Evolutionary conservation across 352 stramenopile genomes (phyloP).

Genomic region (Pythium vanterpoolii): DNA sequence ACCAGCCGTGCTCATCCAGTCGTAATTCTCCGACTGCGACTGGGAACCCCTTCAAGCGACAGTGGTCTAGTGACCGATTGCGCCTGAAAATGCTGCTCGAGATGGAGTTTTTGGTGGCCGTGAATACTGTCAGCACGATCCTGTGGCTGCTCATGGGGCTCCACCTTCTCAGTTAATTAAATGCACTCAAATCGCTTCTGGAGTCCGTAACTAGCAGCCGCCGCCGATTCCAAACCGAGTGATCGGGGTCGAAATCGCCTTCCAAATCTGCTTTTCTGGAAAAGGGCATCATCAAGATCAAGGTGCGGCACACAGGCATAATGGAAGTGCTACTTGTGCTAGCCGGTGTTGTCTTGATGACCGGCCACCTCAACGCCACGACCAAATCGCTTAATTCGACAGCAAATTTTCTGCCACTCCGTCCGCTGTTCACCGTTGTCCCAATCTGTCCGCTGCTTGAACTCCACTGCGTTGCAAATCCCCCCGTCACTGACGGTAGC

Average conservation of each 20-base stretch:
- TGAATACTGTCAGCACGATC: neutral
- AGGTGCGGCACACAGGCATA: neutral
- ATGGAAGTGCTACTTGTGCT: constrained; percentile 16
- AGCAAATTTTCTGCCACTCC: constrained; percentile 3
- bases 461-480: constrained; percentile 6
- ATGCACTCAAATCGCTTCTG: constrained; percentile 24
- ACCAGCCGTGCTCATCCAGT: constrained; percentile 3
- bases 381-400: neutral
- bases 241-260: constrained; percentile 13
- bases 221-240: constrained; percentile 19
- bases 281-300: constrained; percentile 6
- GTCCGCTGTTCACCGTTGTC: constrained; percentile 4
- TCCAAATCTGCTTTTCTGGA: neutral
- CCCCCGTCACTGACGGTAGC: neutral
- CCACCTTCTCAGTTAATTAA: constrained; percentile 19
- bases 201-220: constrained; percentile 21
- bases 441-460: constrained; percentile 17
- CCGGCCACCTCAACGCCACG: neutral
- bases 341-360: neutral
- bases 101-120: constrained; percentile 15
- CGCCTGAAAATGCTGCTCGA: constrained; percentile 14
- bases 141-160: constrained; percentile 8
- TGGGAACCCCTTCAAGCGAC: neutral
- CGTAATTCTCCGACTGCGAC: constrained; percentile 11
- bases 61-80: constrained; percentile 16